Evolutionary conservation across 805 yeast genomes (phyloP), one percentile per base, ranked within the genome.

Genomic region (Candida ficus): DNA sequence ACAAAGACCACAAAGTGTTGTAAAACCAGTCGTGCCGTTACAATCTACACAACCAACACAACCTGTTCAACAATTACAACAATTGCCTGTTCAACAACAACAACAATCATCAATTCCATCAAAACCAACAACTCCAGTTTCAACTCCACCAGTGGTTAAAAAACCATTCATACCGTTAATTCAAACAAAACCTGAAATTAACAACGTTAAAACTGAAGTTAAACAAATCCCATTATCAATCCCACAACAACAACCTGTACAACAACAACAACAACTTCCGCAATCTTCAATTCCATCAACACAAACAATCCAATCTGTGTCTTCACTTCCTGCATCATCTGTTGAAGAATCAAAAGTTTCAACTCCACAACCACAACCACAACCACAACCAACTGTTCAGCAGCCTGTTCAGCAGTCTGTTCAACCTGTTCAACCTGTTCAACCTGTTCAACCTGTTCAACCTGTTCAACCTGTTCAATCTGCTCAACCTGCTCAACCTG

Each of bases 101-200:
- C n/a, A n/a, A n/a, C 13, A 27, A 12, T 12, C 35, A n/a, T n/a
- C 35, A 22, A 16, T 16, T 29, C 7, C 13, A 12, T 19, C 29
- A 6, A 17, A 31, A n/a, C n/a, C 35, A n/a, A 20, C 29, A 26
- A 8, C 32, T 8, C 7, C 29, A 22, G 32, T 11, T 20, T 35
- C 30, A 17, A 16, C 29, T 19, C 20, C 27, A 27, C 21, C 27
- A 35, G 13, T 12, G 11, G 37, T 20, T 13, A 38, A 29, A 14
- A 38, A 33, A 23, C 33, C 37, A 22, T 38, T 38, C 18, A 38
- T 33, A 4, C 42, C 42, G 4, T 29, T 38, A 16, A 38, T 38
- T 11, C 42, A 33, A 25, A 33, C 37, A 2, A 26, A 35, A 31
- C 22, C 25, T 21, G 34, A 14, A 6, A 21, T 21, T 21, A 9